These are phyloP conservation scores for Ochetophila trinervis DNA, from an alignment of 306 rosid species.

Conservation along the genomic window DNA sequence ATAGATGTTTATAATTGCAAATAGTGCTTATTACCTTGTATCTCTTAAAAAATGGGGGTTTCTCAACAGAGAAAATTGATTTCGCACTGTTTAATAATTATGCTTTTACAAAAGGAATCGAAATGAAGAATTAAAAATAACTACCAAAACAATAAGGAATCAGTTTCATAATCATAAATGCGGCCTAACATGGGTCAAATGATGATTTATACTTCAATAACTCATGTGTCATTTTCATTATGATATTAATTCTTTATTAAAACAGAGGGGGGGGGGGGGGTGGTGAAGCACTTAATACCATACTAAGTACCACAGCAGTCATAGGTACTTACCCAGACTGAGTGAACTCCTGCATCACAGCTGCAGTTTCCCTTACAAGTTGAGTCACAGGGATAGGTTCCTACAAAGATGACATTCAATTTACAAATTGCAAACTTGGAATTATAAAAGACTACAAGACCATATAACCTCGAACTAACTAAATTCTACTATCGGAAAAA, in stretches of 20 bases:
- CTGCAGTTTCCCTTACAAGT: constrained; percentile 95
- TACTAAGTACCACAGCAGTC: neutral
- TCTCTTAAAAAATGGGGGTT: no score
- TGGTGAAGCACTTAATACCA: neutral
- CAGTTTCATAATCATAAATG: neutral
- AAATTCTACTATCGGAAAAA: no score
- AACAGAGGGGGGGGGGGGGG: no score
- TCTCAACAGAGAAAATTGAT: no score
- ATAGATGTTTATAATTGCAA: no score
- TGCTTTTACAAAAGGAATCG: no score
- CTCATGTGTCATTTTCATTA: neutral
- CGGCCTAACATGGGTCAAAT: neutral
- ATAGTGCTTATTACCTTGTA: no score
- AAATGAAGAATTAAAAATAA: neutral
- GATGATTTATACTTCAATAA: neutral
- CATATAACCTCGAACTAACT: neutral
- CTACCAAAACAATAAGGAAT: neutral
- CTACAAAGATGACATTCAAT: constrained; percentile 33
- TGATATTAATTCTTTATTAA: neutral
- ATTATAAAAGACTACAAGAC: neutral
- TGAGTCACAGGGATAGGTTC: constrained; percentile 96
- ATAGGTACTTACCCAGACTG: constrained; percentile 76
- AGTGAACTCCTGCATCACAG: constrained; percentile 97
- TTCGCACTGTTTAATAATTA: no score
- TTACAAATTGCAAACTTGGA: neutral